phyloP scores from a whole-genome alignment of 1,139 yeast genomes.

The Blastobotrys ciferrii region DNA sequence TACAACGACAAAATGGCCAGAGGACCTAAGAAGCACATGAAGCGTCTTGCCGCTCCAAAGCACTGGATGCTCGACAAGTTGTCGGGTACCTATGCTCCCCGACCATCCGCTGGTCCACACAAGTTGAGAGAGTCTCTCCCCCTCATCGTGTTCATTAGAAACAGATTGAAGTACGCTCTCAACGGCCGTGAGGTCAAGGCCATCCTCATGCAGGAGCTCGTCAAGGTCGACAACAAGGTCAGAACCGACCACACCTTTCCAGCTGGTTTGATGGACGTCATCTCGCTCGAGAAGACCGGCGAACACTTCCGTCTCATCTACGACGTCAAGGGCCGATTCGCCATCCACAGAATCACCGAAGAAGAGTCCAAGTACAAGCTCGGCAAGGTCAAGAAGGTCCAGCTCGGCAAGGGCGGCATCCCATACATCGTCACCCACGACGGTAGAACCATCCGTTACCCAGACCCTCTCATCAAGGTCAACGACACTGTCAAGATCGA shows the following conservation, averaged over 20 bases:
- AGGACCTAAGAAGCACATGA: constrained; percentile 98
- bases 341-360: constrained; percentile 98
- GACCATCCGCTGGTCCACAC: constrained; percentile 99
- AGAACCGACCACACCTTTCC: constrained; percentile 99
- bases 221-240: constrained; percentile 98
- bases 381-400: constrained; percentile 96
- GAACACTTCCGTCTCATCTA: constrained; percentile 98
- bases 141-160: constrained; percentile 95
- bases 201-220: constrained; percentile 98
- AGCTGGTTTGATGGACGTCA: constrained; percentile 99
- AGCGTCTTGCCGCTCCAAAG: constrained; percentile 99
- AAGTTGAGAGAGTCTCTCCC: constrained; percentile 99
- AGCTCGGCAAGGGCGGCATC: constrained; percentile 96
- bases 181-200: constrained; percentile 99
- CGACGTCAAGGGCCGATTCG: constrained; percentile 98
- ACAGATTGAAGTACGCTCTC: constrained; percentile 98
- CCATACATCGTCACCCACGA: constrained; percentile 99
- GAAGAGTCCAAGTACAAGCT: constrained; percentile 98
- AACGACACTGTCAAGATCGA: constrained; percentile 97
- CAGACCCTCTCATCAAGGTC: constrained; percentile 94
- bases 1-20: constrained; percentile 69
- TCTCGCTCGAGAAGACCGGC: constrained; percentile 94
- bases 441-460: constrained; percentile 99
- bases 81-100: constrained; percentile 99
- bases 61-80: constrained; percentile 99